Evolutionary conservation across 371 early-diverging fungal genomes (phyloP).

Genomic region (Mucor piriformis): DNA sequence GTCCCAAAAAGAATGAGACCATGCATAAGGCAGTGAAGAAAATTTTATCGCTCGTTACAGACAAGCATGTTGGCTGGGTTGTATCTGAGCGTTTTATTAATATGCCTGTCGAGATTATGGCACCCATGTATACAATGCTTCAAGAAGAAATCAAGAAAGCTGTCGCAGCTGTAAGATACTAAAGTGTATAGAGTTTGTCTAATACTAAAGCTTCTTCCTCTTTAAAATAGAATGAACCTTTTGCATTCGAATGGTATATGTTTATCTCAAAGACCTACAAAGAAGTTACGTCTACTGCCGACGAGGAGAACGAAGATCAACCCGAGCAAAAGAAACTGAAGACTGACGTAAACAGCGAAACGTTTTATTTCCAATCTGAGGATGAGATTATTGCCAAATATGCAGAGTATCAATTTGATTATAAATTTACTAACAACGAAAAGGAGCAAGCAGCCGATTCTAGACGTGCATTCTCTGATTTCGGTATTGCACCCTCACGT

Average conservation of each 20-base stretch:
- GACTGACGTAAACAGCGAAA: conserved; percentile 32
- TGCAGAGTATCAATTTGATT: conserved; percentile 60
- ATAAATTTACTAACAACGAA: conserved; percentile 63
- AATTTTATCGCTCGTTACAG: conserved; percentile 43
- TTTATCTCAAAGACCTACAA: conserved; percentile 83
- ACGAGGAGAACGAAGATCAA: conserved; percentile 58
- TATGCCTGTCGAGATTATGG: conserved; percentile 92
- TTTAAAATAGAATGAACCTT: conserved; percentile 63
- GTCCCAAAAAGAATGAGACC: conserved; percentile 54
- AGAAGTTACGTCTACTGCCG: conserved; percentile 71
- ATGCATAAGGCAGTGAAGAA: conserved; percentile 45
- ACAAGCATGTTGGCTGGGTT: conserved; percentile 67
- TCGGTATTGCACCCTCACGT: conserved; percentile 81
- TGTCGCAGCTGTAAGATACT: conserved; percentile 61
- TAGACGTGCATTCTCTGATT: conserved; percentile 80
- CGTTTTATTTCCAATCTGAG: conserved; percentile 87
- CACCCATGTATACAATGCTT: conserved; percentile 90
- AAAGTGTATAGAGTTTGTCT: background rate
- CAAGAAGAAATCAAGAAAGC: conserved; percentile 81
- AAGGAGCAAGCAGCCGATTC: conserved; percentile 75
- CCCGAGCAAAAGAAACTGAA: conserved; percentile 44
- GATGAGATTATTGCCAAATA: conserved; percentile 81
- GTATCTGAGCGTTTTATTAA: conserved; percentile 93
- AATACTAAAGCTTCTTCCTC: background rate
- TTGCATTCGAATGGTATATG: conserved; percentile 82